Base-by-base conservation (phyloP, 2,329 filamentous ascomycete genomes). In the Aciculosporium take region DNA sequence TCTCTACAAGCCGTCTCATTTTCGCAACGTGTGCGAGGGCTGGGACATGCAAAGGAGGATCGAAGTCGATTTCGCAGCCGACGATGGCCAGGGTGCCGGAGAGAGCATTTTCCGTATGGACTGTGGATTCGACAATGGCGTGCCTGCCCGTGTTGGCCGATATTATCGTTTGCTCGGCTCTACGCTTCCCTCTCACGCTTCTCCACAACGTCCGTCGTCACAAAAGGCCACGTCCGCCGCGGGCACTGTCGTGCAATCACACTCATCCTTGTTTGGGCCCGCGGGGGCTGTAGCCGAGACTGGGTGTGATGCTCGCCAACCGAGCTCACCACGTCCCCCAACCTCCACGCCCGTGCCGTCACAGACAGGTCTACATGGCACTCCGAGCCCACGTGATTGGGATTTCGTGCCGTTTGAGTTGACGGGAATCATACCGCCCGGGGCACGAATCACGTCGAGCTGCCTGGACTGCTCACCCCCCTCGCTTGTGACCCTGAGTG, bases 11-110 rank as follows among this genome's bases (percentile, higher is more conserved):
- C 88, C 89, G 4, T 73, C 76, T 31, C 76, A 93, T 50, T 94
- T 94, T 57, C 77, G 80, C 18, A 80, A 79, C 52, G 67, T 76
- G 1, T 96, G 84, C 53, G 66, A 82, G 33, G 82, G 83, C 2
- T 96, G 91, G 89, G 84, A 96, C 53, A 96, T 96, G 88, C 78
- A 78, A 40, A 76, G 87, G 45, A 78, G 68, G 46, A 65, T 96
- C 3, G 81, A 91, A 52, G 85, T 94, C 2, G 91, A 98, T 55
- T 96, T 95, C 61, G 82, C 82, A 31, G 78, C 76, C 17, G 84
- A 88, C 49, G 83, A 91, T 60, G 74, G 76, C n/a, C 67, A 75
- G 41, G 75, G 79, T 37, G 80, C 79, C 21, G 87, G 87, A 17
- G 89, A 95, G 59, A 72, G 70, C 13, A 65, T 94, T 30, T 68